Percentiles rank a stretch among this genome's conserved stretches.
These are phyloP conservation scores for Saccharomycopsis schoenii DNA, from an alignment of 805 yeast species.

Conservation along the genomic window DNA sequence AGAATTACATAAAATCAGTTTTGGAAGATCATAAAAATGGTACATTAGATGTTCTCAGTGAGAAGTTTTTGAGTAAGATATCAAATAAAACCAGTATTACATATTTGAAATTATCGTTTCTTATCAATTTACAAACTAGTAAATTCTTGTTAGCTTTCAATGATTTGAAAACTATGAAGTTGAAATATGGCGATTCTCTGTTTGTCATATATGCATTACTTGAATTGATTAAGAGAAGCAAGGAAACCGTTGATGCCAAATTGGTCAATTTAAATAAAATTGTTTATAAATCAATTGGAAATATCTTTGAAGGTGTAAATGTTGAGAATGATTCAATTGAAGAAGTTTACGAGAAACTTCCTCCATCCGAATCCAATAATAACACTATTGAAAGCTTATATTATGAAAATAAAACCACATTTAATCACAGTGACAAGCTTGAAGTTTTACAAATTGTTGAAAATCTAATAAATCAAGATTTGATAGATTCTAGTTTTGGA, in stretches of 20 bases:
- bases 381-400: not conserved
- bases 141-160: conserved; percentile 17
- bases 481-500: not conserved
- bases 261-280: conserved; percentile 6
- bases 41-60: conserved; percentile 6
- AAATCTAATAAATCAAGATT: not conserved
- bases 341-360: not conserved
- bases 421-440: not conserved
- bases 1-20: conserved; percentile 1
- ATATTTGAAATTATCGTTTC: conserved; percentile 10
- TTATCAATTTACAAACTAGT: conserved; percentile 2
- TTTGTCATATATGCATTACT: conserved; percentile 9
- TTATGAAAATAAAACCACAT: not conserved
- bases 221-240: not conserved
- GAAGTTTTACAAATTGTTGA: not conserved
- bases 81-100: conserved; percentile 8
- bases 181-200: not conserved
- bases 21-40: not conserved
- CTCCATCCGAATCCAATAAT: not conserved
- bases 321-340: conserved; percentile 4
- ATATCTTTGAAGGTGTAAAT: conserved; percentile 4
- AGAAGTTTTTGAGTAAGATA: conserved; percentile 1
- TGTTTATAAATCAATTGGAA: conserved; percentile 9
- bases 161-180: conserved; percentile 6
- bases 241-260: conserved; percentile 4